Conservation (phyloP, 2,329 filamentous ascomycete genomes). For the Pseudogymnoascus sp. region DNA sequence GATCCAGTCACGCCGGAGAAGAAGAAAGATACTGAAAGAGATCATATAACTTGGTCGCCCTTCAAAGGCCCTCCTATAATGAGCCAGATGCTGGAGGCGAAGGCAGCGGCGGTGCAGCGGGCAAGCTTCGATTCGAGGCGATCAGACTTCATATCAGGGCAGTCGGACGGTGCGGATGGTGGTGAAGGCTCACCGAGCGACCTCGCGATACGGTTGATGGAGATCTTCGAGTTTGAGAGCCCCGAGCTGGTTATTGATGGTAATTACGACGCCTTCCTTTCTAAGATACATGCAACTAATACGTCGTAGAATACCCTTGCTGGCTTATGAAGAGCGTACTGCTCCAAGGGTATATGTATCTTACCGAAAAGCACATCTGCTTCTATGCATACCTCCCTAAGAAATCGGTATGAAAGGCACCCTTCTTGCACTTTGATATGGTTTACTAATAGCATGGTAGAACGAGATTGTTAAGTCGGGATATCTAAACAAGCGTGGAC, state of each 20-base stretch:
- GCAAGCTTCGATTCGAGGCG: constrained; percentile 44
- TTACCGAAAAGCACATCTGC: constrained; percentile 86
- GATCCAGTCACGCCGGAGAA: constrained; percentile 14
- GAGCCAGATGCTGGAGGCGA: constrained; percentile 68
- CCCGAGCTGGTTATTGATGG: constrained; percentile 78
- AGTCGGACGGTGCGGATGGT: constrained; percentile 23
- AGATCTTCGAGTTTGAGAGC: constrained; percentile 77
- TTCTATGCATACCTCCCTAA: constrained; percentile 97
- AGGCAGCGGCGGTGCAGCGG: constrained; percentile 52
- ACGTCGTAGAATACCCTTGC: constrained; percentile 70
- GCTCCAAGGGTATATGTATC: constrained; percentile 91
- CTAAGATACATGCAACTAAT: constrained; percentile 16
- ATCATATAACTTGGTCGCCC: constrained; percentile 24
- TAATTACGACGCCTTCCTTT: constrained; percentile 27
- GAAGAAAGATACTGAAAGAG: constrained; percentile 18
- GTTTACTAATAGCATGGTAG: constrained; percentile 34
- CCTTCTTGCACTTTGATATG: neutral
- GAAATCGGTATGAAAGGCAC: constrained; percentile 58
- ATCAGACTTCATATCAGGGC: constrained; percentile 14
- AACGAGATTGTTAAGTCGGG: constrained; percentile 76
- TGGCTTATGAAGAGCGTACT: constrained; percentile 88
- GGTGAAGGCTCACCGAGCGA: constrained; percentile 33
- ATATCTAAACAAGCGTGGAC: constrained; percentile 79
- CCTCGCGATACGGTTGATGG: constrained; percentile 64
- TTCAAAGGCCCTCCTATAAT: constrained; percentile 60